These are phyloP conservation scores for Sporodiniella umbellata DNA, from an alignment of 371 early-diverging fungal genomes.

Conservation along the genomic window DNA sequence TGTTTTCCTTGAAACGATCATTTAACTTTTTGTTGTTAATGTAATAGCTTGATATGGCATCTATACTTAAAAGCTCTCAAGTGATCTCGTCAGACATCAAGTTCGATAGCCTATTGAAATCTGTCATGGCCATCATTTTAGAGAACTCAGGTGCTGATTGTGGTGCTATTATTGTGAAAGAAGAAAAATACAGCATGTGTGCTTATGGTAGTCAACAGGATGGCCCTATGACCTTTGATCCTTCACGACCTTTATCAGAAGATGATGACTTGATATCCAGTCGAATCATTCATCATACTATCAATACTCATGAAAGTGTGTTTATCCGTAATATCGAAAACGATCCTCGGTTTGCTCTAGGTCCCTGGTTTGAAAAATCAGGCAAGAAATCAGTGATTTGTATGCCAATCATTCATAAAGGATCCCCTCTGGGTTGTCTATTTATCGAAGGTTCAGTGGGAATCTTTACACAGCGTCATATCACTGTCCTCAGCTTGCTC, in stretches of 20 bases:
- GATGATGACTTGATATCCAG: constrained; percentile 34
- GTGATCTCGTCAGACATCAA: constrained; percentile 47
- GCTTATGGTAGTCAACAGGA: constrained; percentile 42
- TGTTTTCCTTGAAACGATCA: too few species aligned
- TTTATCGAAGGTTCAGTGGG: constrained; percentile 55
- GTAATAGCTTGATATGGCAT: constrained; percentile 43
- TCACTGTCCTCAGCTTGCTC: constrained; percentile 52
- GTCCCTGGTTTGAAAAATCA: constrained; percentile 41
- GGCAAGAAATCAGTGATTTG: constrained; percentile 54
- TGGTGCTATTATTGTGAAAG: constrained; percentile 44
- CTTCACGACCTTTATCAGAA: constrained; percentile 29
- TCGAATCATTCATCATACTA: constrained; percentile 38
- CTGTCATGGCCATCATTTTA: constrained; percentile 41
- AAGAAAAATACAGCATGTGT: constrained; percentile 39
- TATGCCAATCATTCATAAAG: constrained; percentile 54
- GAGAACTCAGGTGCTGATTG: constrained; percentile 49
- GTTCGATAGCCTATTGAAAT: constrained; percentile 36
- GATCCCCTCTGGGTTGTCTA: constrained; percentile 43
- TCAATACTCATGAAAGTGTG: constrained; percentile 39
- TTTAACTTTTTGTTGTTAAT: too few species aligned
- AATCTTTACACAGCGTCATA: constrained; percentile 53
- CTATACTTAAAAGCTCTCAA: constrained; percentile 47
- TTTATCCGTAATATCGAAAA: constrained; percentile 39
- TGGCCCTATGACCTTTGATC: constrained; percentile 38
- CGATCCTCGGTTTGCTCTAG: constrained; percentile 40